These are phyloP conservation scores for Mrakia frigida DNA, from an alignment of 768 basidiomycete species.

Conservation along the genomic window DNA sequence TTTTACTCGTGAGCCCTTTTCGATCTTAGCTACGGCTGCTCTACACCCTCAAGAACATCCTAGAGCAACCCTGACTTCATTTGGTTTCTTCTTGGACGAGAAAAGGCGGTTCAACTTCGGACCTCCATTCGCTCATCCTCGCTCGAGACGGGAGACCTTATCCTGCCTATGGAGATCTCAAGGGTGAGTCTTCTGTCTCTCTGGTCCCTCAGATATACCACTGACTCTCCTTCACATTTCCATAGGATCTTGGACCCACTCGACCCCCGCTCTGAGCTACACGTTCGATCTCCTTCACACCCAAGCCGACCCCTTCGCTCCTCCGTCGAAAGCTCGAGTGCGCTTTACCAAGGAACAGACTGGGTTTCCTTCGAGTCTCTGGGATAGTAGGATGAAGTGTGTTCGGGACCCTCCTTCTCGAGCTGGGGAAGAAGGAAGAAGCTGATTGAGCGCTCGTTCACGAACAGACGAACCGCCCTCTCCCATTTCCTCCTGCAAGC, in stretches of 20 bases:
- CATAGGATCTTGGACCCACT: not conserved
- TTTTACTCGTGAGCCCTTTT: not conserved
- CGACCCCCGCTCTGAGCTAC: not conserved
- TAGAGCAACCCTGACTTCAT: not conserved
- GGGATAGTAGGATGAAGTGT: conserved; percentile 2
- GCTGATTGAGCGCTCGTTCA: not conserved
- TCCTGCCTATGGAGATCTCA: not conserved
- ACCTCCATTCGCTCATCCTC: not conserved
- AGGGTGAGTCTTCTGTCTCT: not conserved
- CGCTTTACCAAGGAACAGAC: not conserved
- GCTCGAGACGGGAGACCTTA: not conserved
- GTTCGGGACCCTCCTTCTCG: not conserved
- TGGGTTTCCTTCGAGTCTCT: not conserved
- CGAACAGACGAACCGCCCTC: not conserved
- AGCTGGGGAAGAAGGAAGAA: not conserved
- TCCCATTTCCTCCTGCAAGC: conserved; percentile 11
- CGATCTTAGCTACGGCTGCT: not conserved
- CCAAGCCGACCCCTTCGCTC: conserved; percentile 6
- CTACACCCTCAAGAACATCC: not conserved
- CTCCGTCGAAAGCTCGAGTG: not conserved
- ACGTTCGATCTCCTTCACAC: not conserved
- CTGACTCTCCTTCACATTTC: not conserved
- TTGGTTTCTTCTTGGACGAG: not conserved
- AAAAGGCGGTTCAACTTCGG: not conserved
- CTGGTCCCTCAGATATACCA: not conserved